Evolutionary conservation across 306 rosid genomes (phyloP).

Genomic region (Citrullus amarus): DNA sequence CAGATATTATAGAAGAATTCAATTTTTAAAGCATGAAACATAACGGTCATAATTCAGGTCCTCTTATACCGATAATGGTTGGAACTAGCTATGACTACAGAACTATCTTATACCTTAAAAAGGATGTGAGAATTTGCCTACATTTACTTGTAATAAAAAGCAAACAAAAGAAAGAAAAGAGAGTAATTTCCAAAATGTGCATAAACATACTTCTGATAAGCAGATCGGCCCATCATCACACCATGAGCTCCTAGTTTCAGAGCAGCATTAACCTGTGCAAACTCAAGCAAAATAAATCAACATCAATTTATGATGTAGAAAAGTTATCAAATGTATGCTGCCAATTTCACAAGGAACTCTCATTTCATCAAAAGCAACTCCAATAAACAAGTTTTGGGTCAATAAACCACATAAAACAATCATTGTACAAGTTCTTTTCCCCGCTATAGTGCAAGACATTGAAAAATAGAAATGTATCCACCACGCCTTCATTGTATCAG

Average conservation of each 20-base stretch:
- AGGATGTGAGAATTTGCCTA: background rate
- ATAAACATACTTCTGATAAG: conserved; percentile 54
- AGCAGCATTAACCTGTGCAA: conserved; percentile 65
- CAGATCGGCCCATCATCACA: conserved; percentile 97
- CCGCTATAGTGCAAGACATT: background rate
- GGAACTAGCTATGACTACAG: background rate
- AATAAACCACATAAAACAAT: background rate
- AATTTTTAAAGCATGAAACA: background rate
- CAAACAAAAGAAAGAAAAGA: background rate
- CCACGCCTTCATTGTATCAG: background rate
- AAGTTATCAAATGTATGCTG: background rate
- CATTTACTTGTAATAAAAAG: background rate
- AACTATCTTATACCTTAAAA: background rate
- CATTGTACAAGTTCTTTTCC: background rate
- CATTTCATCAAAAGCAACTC: background rate
- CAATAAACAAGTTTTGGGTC: background rate
- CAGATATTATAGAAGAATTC: background rate
- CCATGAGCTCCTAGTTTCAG: conserved; percentile 83
- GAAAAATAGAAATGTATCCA: background rate
- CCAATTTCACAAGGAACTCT: background rate
- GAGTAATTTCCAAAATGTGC: background rate
- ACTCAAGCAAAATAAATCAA: conserved; percentile 1
- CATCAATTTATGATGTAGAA: background rate
- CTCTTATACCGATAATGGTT: background rate
- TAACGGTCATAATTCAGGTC: background rate